A percentile compares a stretch with the other conserved stretches of the same genome.
Evolutionary conservation across 352 stramenopile species (phyloP).

Genomic region (Pythium pyrilobum): DNA sequence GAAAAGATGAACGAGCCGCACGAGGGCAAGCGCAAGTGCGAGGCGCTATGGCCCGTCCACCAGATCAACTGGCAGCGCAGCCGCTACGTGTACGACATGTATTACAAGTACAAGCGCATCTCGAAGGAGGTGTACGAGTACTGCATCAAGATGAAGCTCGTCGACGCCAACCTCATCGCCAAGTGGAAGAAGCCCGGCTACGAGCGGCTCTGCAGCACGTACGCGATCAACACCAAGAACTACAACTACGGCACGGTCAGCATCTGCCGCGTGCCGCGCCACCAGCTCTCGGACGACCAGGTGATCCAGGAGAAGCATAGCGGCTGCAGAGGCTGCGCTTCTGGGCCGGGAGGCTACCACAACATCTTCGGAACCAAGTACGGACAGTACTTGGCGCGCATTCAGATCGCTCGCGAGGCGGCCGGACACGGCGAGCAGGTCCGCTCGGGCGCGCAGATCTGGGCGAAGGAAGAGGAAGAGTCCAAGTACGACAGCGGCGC

Average conservation of each 20-base stretch:
- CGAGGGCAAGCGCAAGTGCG: slow-evolving; percentile 95
- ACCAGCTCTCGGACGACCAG: slow-evolving; percentile 90
- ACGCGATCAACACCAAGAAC: slow-evolving; percentile 98
- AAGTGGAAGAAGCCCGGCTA: slow-evolving; percentile 99
- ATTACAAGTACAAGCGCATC: slow-evolving; percentile 96
- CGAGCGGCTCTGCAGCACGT: slow-evolving; percentile 96
- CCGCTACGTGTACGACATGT: slow-evolving; percentile 99
- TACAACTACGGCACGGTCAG: slow-evolving; percentile 99
- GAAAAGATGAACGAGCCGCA: slow-evolving; percentile 98
- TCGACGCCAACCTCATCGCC: slow-evolving; percentile 96
- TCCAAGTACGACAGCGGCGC: slow-evolving; percentile 42
- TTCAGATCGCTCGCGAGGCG: slow-evolving; percentile 92
- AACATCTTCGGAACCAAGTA: slow-evolving; percentile 99
- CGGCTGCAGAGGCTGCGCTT: slow-evolving; percentile 96
- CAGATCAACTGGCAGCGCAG: slow-evolving; percentile 99
- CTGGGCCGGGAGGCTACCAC: slow-evolving; percentile 85
- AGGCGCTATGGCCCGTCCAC: slow-evolving; percentile 98
- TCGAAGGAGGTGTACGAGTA: slow-evolving; percentile 97
- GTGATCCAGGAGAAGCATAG: slow-evolving; percentile 92
- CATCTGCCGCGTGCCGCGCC: slow-evolving; percentile 96
- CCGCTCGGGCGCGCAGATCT: slow-evolving; percentile 26
- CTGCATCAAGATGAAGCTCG: slow-evolving; percentile 92
- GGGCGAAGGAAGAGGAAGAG: slow-evolving; percentile 62
- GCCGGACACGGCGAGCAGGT: slow-evolving; percentile 26
- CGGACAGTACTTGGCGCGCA: slow-evolving; percentile 95